Evolutionary conservation across 768 basidiomycete genomes (phyloP).

Genomic region (Brasilioporus rufonigricans): DNA sequence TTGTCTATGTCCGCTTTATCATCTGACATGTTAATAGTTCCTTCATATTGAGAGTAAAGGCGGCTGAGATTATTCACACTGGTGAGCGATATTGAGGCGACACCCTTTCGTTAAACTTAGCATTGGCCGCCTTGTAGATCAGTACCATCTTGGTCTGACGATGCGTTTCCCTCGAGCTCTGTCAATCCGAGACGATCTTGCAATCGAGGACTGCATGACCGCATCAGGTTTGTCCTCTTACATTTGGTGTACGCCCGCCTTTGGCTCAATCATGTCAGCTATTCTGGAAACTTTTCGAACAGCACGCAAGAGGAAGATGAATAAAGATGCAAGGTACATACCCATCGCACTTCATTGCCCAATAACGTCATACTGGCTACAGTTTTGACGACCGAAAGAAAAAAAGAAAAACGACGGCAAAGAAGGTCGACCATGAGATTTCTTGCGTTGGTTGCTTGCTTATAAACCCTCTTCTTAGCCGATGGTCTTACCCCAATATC

Average conservation of each 20-base stretch:
- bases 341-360: background rate
- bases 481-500: conserved; percentile 60
- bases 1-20: background rate
- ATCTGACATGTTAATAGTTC: conserved; percentile 51
- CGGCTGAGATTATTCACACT: conserved; percentile 80
- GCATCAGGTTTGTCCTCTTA: conserved; percentile 52
- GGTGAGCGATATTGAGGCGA: conserved; percentile 40
- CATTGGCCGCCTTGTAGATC: conserved; percentile 44
- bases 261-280: conserved; percentile 35
- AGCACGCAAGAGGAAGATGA: conserved; percentile 75
- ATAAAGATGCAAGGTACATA: conserved; percentile 51
- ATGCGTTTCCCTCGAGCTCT: conserved; percentile 93
- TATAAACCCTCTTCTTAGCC: conserved; percentile 36
- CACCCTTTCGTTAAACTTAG: background rate
- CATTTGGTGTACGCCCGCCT: background rate
- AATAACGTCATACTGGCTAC: background rate
- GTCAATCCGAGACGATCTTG: conserved; percentile 75
- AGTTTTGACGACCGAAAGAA: conserved; percentile 36
- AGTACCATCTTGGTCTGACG: conserved; percentile 82
- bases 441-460: background rate
- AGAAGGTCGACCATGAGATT: conserved; percentile 22
- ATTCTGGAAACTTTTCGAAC: conserved; percentile 58
- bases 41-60: conserved; percentile 92
- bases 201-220: conserved; percentile 67
- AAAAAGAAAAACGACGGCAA: conserved; percentile 23